These are phyloP conservation scores for Taphrina deformans DNA, from an alignment of 1,139 yeast genomes.

Conservation along the genomic window DNA sequence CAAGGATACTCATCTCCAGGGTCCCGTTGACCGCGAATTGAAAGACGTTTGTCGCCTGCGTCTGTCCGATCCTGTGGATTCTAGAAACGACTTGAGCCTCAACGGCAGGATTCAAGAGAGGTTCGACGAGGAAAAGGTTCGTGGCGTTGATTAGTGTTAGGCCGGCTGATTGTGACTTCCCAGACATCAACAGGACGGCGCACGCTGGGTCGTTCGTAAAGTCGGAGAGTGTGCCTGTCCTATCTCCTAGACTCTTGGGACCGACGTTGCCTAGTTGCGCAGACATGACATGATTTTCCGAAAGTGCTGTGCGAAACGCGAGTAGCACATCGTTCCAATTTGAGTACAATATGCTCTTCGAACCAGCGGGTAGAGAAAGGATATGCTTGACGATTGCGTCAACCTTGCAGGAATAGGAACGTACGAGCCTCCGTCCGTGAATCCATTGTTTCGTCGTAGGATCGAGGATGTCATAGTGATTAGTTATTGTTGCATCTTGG, in stretches of 20 bases:
- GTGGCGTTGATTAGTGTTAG: constrained; percentile 86
- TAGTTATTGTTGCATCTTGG: not conserved
- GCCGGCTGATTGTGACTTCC: constrained; percentile 76
- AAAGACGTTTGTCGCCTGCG: constrained; percentile 79
- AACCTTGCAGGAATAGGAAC: constrained; percentile 76
- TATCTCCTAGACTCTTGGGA: constrained; percentile 48
- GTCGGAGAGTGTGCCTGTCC: constrained; percentile 38
- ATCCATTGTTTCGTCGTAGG: not conserved
- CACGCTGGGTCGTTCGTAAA: constrained; percentile 66
- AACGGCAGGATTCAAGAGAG: constrained; percentile 80
- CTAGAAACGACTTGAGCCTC: constrained; percentile 91
- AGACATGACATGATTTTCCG: constrained; percentile 47
- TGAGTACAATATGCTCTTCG: constrained; percentile 23
- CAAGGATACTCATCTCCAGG: constrained; percentile 83
- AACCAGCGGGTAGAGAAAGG: constrained; percentile 40
- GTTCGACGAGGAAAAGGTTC: constrained; percentile 68
- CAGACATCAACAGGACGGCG: constrained; percentile 82
- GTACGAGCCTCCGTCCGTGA: constrained; percentile 44
- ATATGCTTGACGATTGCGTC: constrained; percentile 75
- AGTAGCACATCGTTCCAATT: constrained; percentile 56
- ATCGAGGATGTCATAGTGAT: not conserved
- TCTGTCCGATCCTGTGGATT: constrained; percentile 89
- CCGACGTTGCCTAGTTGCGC: constrained; percentile 47
- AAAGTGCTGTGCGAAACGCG: constrained; percentile 67
- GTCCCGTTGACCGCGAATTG: constrained; percentile 79